Evolutionary conservation across 306 rosid genomes (phyloP), one percentile per base, ranked within the genome.

Genomic region (Psophocarpus tetragonolobus): DNA sequence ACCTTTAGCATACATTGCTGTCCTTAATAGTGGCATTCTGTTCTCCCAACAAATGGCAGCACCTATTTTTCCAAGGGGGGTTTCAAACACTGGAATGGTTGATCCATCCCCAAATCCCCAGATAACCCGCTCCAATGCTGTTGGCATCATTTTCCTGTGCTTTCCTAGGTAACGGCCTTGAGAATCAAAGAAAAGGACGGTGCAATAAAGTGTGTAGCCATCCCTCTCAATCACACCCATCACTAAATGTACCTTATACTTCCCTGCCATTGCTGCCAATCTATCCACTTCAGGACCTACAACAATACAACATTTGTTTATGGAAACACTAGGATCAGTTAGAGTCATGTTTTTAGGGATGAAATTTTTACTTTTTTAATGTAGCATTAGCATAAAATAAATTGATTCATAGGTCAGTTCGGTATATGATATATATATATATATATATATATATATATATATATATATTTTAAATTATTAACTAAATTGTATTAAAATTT

Each of bases 81-180:
- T 94, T 48, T 92, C 97, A 63, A 89, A 90, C 63, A 92, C 98
- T 15, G 97, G 97, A 81, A 94, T 92, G 60, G 97, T 94, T 8
- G 97, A 94, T 74, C 97, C 98, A 76, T 92, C 98, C 15, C 98
- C 98, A 82, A 90, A 94, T 45, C 97, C 98, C 98, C 98, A 94
- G 27, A 94, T 87, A 68, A 92, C 71, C 14, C 97, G 84, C 84
- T 92, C 98, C 77, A 94, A 36, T 39, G 81, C 89, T 0, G 98
- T 94, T 77, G 98, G 98, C 98, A 94, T 90, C 58, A 90, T 3
- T 80, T 94, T 94, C 74, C 97, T 88, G 88, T 94, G 98, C 85
- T 94, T 94, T 83, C 98, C 98, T 62, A 94, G 73, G 78, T 89
- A 94, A 75, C 27, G 83, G 38, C 98, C 97, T 78, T 94, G 97